A percentile compares a stretch with the other conserved stretches of the same genome.
Evolutionary conservation across 108 stramenopile species (phyloP).

Genomic region (Stephanodiscus minutulus): DNA sequence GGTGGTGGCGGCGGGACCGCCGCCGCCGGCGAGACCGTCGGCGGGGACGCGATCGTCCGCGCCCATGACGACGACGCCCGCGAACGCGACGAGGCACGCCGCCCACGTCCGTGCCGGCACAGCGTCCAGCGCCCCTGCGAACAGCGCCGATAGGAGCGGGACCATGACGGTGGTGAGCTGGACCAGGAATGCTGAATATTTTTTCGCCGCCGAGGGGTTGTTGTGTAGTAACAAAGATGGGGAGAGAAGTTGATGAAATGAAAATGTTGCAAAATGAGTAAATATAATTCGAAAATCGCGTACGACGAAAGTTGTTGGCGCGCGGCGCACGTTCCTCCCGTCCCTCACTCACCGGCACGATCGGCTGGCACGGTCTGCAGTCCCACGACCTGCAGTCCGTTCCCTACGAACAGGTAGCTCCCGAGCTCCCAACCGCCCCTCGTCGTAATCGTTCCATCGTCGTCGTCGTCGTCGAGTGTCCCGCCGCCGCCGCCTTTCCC

Average conservation of each 20-base stretch:
- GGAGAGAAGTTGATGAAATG: not conserved
- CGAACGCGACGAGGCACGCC: no score
- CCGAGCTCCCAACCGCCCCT: constrained; percentile 78
- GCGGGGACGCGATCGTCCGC: constrained; percentile 44
- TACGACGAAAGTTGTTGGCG: no score
- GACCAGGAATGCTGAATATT: constrained; percentile 66
- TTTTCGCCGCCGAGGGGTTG: not conserved
- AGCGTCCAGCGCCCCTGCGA: no score
- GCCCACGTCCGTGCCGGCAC: no score
- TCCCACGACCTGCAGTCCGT: constrained; percentile 78
- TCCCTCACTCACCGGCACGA: constrained; percentile 41
- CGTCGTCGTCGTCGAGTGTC: constrained; percentile 10
- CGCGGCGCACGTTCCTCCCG: not conserved
- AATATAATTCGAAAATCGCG: not conserved
- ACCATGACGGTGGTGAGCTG: constrained; percentile 87
- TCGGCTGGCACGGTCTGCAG: constrained; percentile 78
- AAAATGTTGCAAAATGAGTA: no score
- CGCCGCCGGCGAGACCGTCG: not conserved
- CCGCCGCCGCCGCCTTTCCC: not conserved
- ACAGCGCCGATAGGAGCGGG: constrained; percentile 54
- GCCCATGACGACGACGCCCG: constrained; percentile 80
- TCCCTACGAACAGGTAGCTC: constrained; percentile 80
- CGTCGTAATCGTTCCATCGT: constrained; percentile 4
- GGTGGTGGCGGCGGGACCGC: not conserved
- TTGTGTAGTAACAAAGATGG: not conserved